Base-by-base conservation (phyloP, 2,329 filamentous ascomycete genomes). In the Botrytis deweyae region DNA sequence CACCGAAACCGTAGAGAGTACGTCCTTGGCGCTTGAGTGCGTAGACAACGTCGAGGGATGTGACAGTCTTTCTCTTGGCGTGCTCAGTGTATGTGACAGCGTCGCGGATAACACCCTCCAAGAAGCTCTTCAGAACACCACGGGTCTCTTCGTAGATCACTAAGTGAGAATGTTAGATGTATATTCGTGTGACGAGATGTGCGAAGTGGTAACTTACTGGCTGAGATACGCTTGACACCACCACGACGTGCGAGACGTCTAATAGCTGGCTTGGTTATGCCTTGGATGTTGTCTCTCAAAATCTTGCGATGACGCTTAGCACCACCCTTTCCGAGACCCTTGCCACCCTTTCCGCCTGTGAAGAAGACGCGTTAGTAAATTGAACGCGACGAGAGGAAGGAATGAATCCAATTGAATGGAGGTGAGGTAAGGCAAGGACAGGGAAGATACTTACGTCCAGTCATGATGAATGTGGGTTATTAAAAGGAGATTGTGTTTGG, bases 261-360 rank as follows among this genome's bases (percentile, higher is more conserved):
- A 87, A 98, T 98, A 82, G 95, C 95, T 82, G 95, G 95, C 93
- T 98, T 98, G 83, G 95, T 98, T 84, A 98, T 98, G 87, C 95
- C 95, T 88, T 98, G 95, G 84, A 98, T 98, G 93, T 97, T 98
- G 92, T 97, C 95, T 87, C 95, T 94, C 86, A 98, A 90, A 89
- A 98, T 98, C 93, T 98, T 98, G 83, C 95, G 92, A 88, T 98
- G 95, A 87, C 95, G 95, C 93, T 98, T 98, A 87, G 95, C 95
- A 85, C 95, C 95, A 80, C 95, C 95, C 91, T 97, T 97, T 85
- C 95, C 95, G 86, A 97, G 94, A 85, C 94, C 95, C 91, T 97
- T 97, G 84, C 95, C 95, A 86, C 94, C 94, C 88, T 80, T 80
- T 79, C 79, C 79, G 73, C 79, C 79, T 80, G 72, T 76, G 77